A percentile compares a stretch with the other conserved stretches of the same genome.
These are phyloP conservation scores for Aegle marmelos DNA, from an alignment of 345 rosid genomes.

Conservation along the genomic window DNA sequence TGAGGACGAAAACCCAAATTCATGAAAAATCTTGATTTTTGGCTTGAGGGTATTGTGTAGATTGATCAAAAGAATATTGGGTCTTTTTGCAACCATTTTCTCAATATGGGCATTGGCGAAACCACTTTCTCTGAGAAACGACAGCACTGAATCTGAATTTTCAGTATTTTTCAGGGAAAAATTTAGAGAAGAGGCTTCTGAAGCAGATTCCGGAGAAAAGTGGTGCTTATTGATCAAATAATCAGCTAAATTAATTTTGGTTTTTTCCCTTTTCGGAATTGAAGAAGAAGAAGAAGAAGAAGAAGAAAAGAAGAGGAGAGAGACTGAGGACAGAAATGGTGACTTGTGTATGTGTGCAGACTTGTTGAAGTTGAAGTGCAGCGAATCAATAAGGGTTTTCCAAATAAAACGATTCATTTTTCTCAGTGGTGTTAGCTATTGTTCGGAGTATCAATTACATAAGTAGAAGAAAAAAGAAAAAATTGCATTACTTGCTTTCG, in stretches of 20 bases:
- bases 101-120: slow-evolving; percentile 26
- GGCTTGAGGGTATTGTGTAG: slow-evolving; percentile 18
- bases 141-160: slow-evolving; percentile 21
- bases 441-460: background rate
- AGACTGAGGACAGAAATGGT: background rate
- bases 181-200: slow-evolving; percentile 16
- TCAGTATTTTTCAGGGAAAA: background rate
- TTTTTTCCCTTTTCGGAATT: background rate
- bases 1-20: slow-evolving; percentile 11
- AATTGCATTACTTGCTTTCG: too few relatives aligned
- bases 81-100: slow-evolving; percentile 14
- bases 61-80: slow-evolving; percentile 12
- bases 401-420: slow-evolving; percentile 11
- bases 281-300: slow-evolving; percentile 2
- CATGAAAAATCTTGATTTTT: slow-evolving; percentile 17
- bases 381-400: slow-evolving; percentile 13
- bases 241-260: slow-evolving; percentile 14
- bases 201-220: slow-evolving; percentile 24
- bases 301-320: background rate
- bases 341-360: background rate
- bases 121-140: slow-evolving; percentile 26
- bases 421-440: background rate
- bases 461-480: too few relatives aligned
- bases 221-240: slow-evolving; percentile 26
- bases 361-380: slow-evolving; percentile 6